A percentile compares a stretch with the other conserved stretches of the same genome.
phyloP scores from a whole-genome alignment of 1,139 yeast species.

The Candida sp. region DNA sequence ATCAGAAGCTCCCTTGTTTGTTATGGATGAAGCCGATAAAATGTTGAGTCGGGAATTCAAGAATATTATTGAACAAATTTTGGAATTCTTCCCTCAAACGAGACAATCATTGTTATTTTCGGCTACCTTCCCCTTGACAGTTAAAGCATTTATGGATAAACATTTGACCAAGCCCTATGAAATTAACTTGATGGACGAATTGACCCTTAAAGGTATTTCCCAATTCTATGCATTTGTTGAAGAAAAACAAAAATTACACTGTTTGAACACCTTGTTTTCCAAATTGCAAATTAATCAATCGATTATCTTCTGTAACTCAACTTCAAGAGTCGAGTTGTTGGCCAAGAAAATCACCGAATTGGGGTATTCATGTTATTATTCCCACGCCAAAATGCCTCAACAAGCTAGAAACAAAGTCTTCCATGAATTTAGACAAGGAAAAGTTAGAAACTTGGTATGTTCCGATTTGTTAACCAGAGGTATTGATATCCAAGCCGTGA shows the following conservation, averaged over 20 bases:
- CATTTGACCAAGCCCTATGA: conserved; percentile 92
- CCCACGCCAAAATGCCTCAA: conserved; percentile 98
- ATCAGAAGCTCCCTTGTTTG: conserved; percentile 81
- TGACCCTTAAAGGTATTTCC: conserved; percentile 92
- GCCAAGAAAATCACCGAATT: conserved; percentile 96
- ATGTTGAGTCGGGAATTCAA: conserved; percentile 92
- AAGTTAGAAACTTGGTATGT: conserved; percentile 95
- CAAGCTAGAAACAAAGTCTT: conserved; percentile 96
- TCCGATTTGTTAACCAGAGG: conserved; percentile 97
- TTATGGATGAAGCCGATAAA: conserved; percentile 99
- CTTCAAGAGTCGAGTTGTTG: conserved; percentile 90
- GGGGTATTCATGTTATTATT: conserved; percentile 95
- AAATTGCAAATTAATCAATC: conserved; percentile 95
- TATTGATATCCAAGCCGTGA: conserved; percentile 98
- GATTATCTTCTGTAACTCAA: conserved; percentile 94
- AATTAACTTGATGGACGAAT: conserved; percentile 96
- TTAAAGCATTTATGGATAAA: conserved; percentile 87
- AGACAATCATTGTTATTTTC: conserved; percentile 89
- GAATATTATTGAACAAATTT: conserved; percentile 82
- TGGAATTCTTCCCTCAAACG: conserved; percentile 72
- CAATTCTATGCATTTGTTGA: conserved; percentile 98
- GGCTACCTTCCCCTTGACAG: conserved; percentile 96
- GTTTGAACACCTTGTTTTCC: conserved; percentile 91
- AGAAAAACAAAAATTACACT: conserved; percentile 92
- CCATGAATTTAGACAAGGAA: conserved; percentile 98